Base-by-base conservation (phyloP, 495 filamentous ascomycete species). In the Friedmanniomyces simplex region DNA sequence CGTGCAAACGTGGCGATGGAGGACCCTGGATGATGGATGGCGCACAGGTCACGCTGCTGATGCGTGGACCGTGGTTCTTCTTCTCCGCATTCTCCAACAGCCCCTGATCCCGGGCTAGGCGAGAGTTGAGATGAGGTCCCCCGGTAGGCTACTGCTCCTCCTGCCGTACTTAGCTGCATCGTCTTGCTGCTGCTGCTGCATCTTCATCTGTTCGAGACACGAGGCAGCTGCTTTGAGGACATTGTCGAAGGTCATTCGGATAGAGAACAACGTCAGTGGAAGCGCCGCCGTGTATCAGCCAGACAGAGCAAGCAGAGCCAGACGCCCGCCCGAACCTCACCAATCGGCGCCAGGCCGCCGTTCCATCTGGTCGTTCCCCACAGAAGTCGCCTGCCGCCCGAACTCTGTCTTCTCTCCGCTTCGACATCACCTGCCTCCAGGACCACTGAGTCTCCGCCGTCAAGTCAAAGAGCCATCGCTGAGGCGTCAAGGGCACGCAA, bases 71-170 rank as follows among this genome's bases (percentile, higher is more conserved):
- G 14, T 48, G 39, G 12, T 26, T 14, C 13, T n/a, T 14, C 28
- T 57, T 57, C 54, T 57, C 54, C 54, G 54, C 54, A 57, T 57
- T 57, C 39, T 57, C 43, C n/a, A 50, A 41, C 45, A 57, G 47
- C 45, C 54, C 54, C 54, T 57, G 43, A 43, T 24, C 34, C 54
- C 34, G 20, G 54, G 54, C 54, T 57, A 57, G 43, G 11, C 53
- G 37, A 34, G 46, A 28, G 46, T 28, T 49, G 46, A 48, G 53
- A 47, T 34, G 53, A 48, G 26, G 34, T 4, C 52, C 28, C 28
- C 34, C 52, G 18, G 7, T n/a, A 55, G 24, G 13, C 24, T 47
- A n/a, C 53, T 37, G 32, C 46, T 42, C 18, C 54, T 57, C n/a
- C 43, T 34, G 24, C 24, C 16, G 13, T 49, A 49, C 43, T 57